Percentiles rank a stretch among this genome's conserved stretches.
These are phyloP conservation scores for Scortechinia acanthostroma DNA, from an alignment of 2,329 filamentous ascomycete genomes.

Conservation along the genomic window DNA sequence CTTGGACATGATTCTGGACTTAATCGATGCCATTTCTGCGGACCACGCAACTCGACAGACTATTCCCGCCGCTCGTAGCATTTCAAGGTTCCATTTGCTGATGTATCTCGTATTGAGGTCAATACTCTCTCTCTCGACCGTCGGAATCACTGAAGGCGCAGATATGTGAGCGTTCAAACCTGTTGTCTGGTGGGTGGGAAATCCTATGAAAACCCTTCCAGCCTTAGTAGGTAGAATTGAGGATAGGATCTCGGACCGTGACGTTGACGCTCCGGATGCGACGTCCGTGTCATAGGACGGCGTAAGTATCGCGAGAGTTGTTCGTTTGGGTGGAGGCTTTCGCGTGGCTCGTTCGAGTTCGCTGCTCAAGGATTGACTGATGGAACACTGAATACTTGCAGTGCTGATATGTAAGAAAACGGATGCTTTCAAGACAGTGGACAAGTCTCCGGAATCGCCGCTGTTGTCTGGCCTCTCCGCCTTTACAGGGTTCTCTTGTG, in stretches of 20 bases:
- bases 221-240: slow-evolving; percentile 61
- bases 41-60: slow-evolving; percentile 64
- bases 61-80: slow-evolving; percentile 64
- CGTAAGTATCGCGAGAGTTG: slow-evolving; percentile 61
- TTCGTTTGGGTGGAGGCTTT: slow-evolving; percentile 65
- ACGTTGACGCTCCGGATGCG: slow-evolving; percentile 22
- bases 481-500: slow-evolving; percentile 16
- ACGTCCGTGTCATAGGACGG: slow-evolving; percentile 59
- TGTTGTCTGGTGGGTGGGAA: slow-evolving; percentile 70
- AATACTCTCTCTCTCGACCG: slow-evolving; percentile 69
- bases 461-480: slow-evolving; percentile 34
- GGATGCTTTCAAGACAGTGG: slow-evolving; percentile 47
- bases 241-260: slow-evolving; percentile 52
- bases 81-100: slow-evolving; percentile 66
- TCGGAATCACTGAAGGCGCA: slow-evolving; percentile 68
- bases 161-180: slow-evolving; percentile 67
- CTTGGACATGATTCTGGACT: slow-evolving; percentile 26
- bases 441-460: slow-evolving; percentile 40
- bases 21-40: slow-evolving; percentile 56
- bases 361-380: slow-evolving; percentile 46
- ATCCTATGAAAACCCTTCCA: slow-evolving; percentile 68
- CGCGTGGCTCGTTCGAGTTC: slow-evolving; percentile 70
- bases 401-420: slow-evolving; percentile 67
- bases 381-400: slow-evolving; percentile 54
- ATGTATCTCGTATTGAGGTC: slow-evolving; percentile 70